A percentile compares a stretch with the other conserved stretches of the same genome.
Evolutionary conservation across 495 filamentous ascomycete species (phyloP).

Genomic region (Penicillium malachiteum): DNA sequence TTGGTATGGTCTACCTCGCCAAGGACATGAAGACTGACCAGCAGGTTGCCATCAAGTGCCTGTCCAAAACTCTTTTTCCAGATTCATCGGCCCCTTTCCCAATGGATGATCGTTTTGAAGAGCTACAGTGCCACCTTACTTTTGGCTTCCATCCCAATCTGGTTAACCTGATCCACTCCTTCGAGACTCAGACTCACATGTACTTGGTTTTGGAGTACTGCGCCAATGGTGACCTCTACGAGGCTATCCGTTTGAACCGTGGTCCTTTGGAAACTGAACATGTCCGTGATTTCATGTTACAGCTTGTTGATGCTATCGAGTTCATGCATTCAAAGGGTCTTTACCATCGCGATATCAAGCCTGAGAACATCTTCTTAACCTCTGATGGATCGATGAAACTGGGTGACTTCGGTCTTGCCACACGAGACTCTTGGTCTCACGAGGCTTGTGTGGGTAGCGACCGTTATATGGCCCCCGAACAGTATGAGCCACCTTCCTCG

Average conservation of each 20-base stretch:
- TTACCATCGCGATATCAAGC: conserved; percentile 98
- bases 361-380: conserved; percentile 96
- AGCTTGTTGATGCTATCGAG: conserved; percentile 85
- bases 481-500: conserved; percentile 79
- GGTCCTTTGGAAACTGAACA: conserved; percentile 94
- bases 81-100: conserved; percentile 55
- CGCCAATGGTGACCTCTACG: conserved; percentile 94
- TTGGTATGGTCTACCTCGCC: conserved; percentile 95
- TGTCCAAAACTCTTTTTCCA: conserved; percentile 69
- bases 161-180: conserved; percentile 87
- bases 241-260: conserved; percentile 84
- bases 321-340: conserved; percentile 88
- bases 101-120: conserved; percentile 82
- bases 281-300: conserved; percentile 94
- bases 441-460: conserved; percentile 95
- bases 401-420: conserved; percentile 92
- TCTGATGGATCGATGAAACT: conserved; percentile 88
- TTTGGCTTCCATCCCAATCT: conserved; percentile 84
- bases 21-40: conserved; percentile 71
- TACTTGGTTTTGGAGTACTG: conserved; percentile 97
- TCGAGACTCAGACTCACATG: conserved; percentile 84
- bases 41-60: conserved; percentile 88
- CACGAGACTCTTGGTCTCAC: conserved; percentile 78
- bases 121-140: conserved; percentile 75
- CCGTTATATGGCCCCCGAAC: conserved; percentile 98